Base-by-base conservation (phyloP, 306 rosid genomes). In the Vachellia collinsii region DNA sequence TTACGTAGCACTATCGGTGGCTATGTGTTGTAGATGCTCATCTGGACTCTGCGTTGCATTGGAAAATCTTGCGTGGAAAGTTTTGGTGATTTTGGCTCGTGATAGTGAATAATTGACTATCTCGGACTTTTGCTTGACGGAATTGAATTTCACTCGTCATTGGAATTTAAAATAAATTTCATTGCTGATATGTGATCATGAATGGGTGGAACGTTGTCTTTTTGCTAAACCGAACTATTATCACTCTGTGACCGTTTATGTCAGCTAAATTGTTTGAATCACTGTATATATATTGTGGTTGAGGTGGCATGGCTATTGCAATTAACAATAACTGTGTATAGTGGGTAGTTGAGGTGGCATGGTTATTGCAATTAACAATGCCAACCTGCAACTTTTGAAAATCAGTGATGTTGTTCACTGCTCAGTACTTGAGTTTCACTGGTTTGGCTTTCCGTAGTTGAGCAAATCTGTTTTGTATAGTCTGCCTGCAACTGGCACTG, bases 21-120 rank as follows among this genome's bases (percentile, higher is more conserved):
- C 47, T 5, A 53, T 25, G 47, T 47, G 39, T 48, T 77, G 17
- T 20, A 3, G 79, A 63, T 71, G 34, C 44, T 50, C 7, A 36
- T 23, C 22, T 46, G 63, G 79, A 53, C 76, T 39, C 41, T 75
- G 46, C 42, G 67, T 68, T 77, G 72, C 42, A 41, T 36, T 85
- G 44, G 46, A 41, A 82, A 47, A 50, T 63, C 25, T 70, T 19
- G 56, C 19, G 46, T 62, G 29, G 14, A 10, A 68, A 44, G 29
- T 63, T 79, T 82, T 76, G 77, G 64, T 48, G 19, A 51, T 70
- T 54, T 68, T 58, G 75, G 53, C 54, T 37, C 50, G 4, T 53
- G 82, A 77, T 74, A 50, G 61, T 43, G 76, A 77, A 61, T 41
- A 36, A 19, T 80, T 61, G 61, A 53, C 81, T 65, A 71, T 75